Conservation (phyloP, 1,284 basidiomycete genomes). For the Apiotrichum veenhuisii region DNA sequence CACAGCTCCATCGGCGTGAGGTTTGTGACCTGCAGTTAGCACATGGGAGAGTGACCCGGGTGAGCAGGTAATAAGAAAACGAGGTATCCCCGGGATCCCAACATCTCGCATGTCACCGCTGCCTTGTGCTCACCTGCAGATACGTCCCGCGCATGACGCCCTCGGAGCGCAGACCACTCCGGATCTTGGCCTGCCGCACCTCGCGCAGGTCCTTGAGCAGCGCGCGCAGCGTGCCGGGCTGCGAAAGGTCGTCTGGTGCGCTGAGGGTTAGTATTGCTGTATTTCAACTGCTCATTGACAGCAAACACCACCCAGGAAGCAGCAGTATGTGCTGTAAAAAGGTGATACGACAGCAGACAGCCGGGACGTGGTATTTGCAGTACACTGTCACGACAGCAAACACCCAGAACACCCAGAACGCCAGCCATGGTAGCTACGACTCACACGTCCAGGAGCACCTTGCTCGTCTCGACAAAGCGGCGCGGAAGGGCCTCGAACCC, state of each 20-base stretch:
- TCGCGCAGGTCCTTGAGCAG: constrained; percentile 91
- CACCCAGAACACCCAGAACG: too few relatives aligned
- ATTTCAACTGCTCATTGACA: too few relatives aligned
- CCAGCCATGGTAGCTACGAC: constrained; percentile 35
- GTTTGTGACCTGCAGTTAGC: constrained; percentile 64
- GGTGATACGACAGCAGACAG: too few relatives aligned
- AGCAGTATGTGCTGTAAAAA: too few relatives aligned
- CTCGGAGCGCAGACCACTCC: constrained; percentile 77
- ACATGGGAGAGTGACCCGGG: background rate
- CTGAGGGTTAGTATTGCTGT: constrained; percentile 52
- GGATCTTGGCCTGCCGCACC: constrained; percentile 86
- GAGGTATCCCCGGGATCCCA: too few relatives aligned
- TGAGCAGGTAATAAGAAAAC: too few relatives aligned
- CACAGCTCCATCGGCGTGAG: constrained; percentile 87
- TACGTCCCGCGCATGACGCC: constrained; percentile 51
- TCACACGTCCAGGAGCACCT: constrained; percentile 83
- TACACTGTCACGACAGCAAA: too few relatives aligned
- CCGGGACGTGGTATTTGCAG: too few relatives aligned
- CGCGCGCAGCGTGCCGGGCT: constrained; percentile 73
- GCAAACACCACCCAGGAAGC: too few relatives aligned
- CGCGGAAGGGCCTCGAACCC: constrained; percentile 74
- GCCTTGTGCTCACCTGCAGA: constrained; percentile 60
- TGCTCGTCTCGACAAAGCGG: constrained; percentile 81
- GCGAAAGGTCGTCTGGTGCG: constrained; percentile 81
- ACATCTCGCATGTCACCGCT: too few relatives aligned